phyloP scores from a whole-genome alignment of 768 basidiomycete species.

The Boletellus ananas region DNA sequence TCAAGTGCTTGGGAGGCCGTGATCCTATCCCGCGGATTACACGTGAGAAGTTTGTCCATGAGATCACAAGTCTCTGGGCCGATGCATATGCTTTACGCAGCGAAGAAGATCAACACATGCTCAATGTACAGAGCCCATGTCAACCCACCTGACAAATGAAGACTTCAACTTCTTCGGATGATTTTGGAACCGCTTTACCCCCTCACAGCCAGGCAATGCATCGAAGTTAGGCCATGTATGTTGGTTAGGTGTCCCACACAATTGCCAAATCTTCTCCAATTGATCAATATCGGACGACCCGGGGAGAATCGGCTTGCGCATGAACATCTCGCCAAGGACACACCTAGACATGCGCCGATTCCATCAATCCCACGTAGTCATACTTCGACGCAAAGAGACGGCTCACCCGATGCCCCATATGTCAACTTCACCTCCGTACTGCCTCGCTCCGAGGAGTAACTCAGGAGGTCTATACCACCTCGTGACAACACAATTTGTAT shows the following conservation, averaged over 20 bases:
- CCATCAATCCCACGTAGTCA: neutral
- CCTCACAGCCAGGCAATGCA: constrained; percentile 72
- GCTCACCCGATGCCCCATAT: constrained; percentile 96
- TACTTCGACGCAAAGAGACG: neutral
- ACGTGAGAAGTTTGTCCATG: constrained; percentile 73
- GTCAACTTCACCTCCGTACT: constrained; percentile 93
- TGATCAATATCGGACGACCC: constrained; percentile 92
- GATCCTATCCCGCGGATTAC: constrained; percentile 80
- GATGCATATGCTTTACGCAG: constrained; percentile 42
- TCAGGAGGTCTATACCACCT: constrained; percentile 95
- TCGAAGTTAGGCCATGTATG: constrained; percentile 80
- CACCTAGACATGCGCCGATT: constrained; percentile 48
- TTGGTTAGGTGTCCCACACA: constrained; percentile 87
- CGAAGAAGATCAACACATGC: constrained; percentile 1
- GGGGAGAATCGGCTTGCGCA: constrained; percentile 77
- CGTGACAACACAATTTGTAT: constrained; percentile 95
- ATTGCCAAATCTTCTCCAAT: constrained; percentile 79
- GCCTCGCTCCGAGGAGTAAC: constrained; percentile 80
- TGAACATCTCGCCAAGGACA: constrained; percentile 96
- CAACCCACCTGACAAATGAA: constrained; percentile 57
- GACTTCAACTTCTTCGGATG: constrained; percentile 53
- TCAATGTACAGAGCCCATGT: neutral
- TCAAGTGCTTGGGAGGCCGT: constrained; percentile 85
- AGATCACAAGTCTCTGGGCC: constrained; percentile 75
- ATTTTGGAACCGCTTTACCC: constrained; percentile 59